phyloP scores from a whole-genome alignment of 441 rosid genomes.

The Macaranga tanarius region DNA sequence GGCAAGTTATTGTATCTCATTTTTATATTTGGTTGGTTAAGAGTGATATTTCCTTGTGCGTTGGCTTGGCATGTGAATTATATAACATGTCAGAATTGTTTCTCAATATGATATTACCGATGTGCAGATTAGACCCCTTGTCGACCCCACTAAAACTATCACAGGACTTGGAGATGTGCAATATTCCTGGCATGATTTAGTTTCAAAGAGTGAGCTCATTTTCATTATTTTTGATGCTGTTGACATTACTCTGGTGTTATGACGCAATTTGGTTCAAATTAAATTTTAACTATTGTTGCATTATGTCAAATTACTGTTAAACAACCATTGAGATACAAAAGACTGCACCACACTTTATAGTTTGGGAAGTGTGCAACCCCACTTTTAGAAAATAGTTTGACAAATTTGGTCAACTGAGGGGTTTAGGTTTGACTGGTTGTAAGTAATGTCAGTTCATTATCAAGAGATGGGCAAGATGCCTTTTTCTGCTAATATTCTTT shows the following conservation, averaged over 20 bases:
- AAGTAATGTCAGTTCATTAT: not conserved
- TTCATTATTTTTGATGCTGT: conserved; percentile 2
- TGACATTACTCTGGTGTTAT: not conserved
- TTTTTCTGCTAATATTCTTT: too few species aligned
- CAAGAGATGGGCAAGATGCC: not conserved
- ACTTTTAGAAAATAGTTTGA: not conserved
- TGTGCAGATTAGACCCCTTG: conserved; percentile 93
- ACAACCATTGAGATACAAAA: not conserved
- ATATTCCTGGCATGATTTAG: conserved; percentile 96
- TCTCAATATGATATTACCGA: conserved; percentile 20
- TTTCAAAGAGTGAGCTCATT: conserved; percentile 72
- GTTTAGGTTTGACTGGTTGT: not conserved
- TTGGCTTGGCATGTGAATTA: conserved; percentile 5
- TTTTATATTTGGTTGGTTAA: conserved; percentile 22
- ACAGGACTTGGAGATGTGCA: conserved; percentile 38
- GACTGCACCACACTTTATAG: not conserved
- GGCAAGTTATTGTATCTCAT: conserved; percentile 47
- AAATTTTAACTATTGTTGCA: not conserved
- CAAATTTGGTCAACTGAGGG: not conserved
- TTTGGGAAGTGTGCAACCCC: not conserved
- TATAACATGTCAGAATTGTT: conserved; percentile 9
- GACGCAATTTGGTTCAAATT: not conserved
- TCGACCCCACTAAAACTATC: conserved; percentile 66
- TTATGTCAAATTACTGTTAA: not conserved
- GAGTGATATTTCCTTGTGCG: conserved; percentile 2